A percentile compares a stretch with the other conserved stretches of the same genome.
phyloP scores from a whole-genome alignment of 2,329 filamentous ascomycete species.

The Colletotrichum sp. region DNA sequence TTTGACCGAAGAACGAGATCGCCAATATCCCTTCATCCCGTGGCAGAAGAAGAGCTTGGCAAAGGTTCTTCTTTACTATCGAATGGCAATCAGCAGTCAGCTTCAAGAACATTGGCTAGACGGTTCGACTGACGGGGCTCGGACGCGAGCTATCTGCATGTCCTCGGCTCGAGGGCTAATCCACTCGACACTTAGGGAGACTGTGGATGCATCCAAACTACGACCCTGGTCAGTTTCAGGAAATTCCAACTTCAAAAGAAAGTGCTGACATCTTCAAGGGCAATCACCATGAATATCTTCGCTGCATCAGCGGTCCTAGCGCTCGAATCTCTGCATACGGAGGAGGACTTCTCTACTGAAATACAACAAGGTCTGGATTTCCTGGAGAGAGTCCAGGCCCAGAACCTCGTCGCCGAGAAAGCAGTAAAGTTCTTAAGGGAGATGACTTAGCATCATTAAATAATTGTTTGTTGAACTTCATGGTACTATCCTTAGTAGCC shows the following conservation, averaged over 20 bases:
- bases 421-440: background rate
- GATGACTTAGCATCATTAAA: background rate
- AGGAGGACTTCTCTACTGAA: background rate
- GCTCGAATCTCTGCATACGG: background rate
- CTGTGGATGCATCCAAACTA: background rate
- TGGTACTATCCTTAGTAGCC: background rate
- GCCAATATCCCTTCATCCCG: background rate
- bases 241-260: no score
- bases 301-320: background rate
- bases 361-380: background rate
- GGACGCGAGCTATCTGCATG: background rate
- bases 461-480: fast-evolving
- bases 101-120: background rate
- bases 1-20: background rate
- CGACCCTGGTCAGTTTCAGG: background rate
- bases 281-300: background rate
- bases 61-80: background rate
- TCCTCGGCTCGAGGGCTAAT: background rate
- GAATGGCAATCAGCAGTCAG: background rate
- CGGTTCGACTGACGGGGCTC: background rate
- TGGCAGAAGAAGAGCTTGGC: background rate
- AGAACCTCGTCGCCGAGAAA: background rate
- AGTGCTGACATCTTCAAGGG: background rate
- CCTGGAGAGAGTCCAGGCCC: background rate
- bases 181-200: background rate